phyloP scores from a whole-genome alignment of 2,329 filamentous ascomycete species.

The Colletotrichum gigasporum region DNA sequence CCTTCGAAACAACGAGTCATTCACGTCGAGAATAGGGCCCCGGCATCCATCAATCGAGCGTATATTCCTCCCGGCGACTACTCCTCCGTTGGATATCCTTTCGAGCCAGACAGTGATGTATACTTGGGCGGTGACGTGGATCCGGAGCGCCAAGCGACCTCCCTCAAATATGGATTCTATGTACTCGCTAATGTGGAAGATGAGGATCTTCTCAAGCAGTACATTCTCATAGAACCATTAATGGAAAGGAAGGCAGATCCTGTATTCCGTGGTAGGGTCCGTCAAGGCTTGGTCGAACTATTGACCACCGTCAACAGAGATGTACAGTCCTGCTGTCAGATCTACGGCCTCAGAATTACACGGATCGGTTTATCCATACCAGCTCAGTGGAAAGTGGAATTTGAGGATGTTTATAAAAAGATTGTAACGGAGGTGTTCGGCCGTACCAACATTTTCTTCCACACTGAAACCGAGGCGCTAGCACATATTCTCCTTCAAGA shows the following conservation, averaged over 20 bases:
- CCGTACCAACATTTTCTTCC: background rate
- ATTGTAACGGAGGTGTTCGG: background rate
- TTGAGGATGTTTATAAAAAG: background rate
- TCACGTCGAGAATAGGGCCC: background rate
- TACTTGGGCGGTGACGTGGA: background rate
- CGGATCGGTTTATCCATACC: background rate
- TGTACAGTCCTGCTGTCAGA: background rate
- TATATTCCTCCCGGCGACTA: background rate
- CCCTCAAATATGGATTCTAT: constrained; percentile 1
- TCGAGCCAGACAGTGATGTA: background rate
- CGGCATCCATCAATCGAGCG: constrained; percentile 16
- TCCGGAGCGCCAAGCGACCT: background rate
- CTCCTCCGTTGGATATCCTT: background rate
- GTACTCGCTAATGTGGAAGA: background rate
- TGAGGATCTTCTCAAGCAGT: background rate
- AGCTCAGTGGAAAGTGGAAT: background rate
- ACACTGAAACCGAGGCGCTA: background rate
- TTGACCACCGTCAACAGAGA: background rate
- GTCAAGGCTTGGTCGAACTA: background rate
- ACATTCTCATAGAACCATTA: background rate
- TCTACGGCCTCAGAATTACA: background rate
- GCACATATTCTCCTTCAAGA: no score
- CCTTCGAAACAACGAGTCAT: background rate
- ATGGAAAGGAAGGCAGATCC: background rate
- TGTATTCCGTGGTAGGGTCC: background rate